phyloP scores from a whole-genome alignment of 2,329 filamentous ascomycete species.

The Colletotrichum echinochloae region DNA sequence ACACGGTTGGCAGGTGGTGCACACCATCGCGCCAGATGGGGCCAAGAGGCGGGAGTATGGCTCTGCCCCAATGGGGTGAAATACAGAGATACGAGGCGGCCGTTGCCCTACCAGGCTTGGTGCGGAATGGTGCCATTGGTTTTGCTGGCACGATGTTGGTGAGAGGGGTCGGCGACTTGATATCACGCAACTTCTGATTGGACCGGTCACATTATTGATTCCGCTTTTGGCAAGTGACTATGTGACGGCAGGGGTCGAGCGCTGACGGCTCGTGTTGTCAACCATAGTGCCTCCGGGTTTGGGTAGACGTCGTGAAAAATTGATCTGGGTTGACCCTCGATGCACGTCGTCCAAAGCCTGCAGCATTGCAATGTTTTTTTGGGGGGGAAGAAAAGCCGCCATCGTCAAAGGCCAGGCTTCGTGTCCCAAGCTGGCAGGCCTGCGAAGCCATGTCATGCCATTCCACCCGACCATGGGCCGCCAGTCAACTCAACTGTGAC shows the following conservation, averaged over 20 bases:
- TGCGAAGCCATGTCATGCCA: neutral
- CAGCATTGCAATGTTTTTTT: neutral
- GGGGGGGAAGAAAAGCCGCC: neutral
- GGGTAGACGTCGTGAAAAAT: neutral
- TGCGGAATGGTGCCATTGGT: constrained; percentile 22
- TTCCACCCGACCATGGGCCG: neutral
- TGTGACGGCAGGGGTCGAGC: constrained; percentile 20
- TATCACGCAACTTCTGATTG: constrained; percentile 28
- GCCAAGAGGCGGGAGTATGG: constrained; percentile 23
- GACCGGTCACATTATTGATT: constrained; percentile 34
- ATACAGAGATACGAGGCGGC: constrained; percentile 34
- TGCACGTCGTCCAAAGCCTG: neutral
- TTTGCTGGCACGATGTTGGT: neutral
- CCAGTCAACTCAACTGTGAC: neutral
- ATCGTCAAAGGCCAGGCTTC: neutral
- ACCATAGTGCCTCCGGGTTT: constrained; percentile 11
- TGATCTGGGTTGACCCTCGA: neutral
- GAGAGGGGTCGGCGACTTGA: neutral
- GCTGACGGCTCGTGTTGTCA: constrained; percentile 26
- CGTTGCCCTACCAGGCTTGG: constrained; percentile 26
- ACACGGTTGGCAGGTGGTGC: constrained; percentile 25
- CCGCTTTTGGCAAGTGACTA: constrained; percentile 35
- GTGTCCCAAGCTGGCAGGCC: constrained; percentile 6
- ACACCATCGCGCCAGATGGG: constrained; percentile 24
- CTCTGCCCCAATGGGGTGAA: constrained; percentile 17